phyloP scores from a whole-genome alignment of 192 early-diverging fungal genomes.

The Gamsiella multidivaricata region DNA sequence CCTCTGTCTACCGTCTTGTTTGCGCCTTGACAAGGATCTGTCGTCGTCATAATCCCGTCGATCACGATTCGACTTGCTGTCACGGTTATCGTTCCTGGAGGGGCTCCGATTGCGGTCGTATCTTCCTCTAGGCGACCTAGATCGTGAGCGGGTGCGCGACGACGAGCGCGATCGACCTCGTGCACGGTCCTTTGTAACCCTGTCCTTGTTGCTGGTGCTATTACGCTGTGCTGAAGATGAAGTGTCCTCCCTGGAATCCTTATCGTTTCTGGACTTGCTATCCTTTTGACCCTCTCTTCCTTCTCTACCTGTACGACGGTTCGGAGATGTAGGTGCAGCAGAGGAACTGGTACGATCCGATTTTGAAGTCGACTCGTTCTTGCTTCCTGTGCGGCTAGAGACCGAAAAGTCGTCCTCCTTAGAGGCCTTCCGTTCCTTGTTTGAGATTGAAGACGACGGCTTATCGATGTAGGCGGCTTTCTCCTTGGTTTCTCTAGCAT shows the following conservation, averaged over 20 bases:
- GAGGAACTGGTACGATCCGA: slow-evolving; percentile 21
- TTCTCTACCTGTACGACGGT: slow-evolving; percentile 18
- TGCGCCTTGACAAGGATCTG: slow-evolving; percentile 26
- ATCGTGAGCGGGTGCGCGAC: slow-evolving; percentile 34
- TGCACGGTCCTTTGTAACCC: slow-evolving; percentile 22
- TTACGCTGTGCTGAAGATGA: slow-evolving; percentile 25
- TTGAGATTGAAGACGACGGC: background rate
- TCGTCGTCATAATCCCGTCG: slow-evolving; percentile 48
- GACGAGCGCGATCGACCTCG: slow-evolving; percentile 39
- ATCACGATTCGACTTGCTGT: slow-evolving; percentile 35
- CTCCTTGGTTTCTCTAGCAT: slow-evolving; percentile 32
- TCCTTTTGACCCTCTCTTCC: slow-evolving; percentile 34
- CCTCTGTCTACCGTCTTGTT: slow-evolving; percentile 29
- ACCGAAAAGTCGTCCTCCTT: slow-evolving; percentile 28
- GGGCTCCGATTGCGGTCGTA: slow-evolving; percentile 42
- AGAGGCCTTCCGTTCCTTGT: slow-evolving; percentile 8
- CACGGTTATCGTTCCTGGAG: slow-evolving; percentile 28
- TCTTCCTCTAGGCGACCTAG: slow-evolving; percentile 38
- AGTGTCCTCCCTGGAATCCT: slow-evolving; percentile 23
- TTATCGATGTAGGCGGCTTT: slow-evolving; percentile 25
- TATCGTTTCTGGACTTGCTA: slow-evolving; percentile 23
- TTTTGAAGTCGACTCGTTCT: slow-evolving; percentile 24
- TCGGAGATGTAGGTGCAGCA: slow-evolving; percentile 21
- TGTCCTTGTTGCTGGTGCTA: slow-evolving; percentile 13
- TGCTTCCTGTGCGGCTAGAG: slow-evolving; percentile 10